These are phyloP conservation scores for Globisporangium rhizosaccharum DNA, from an alignment of 352 stramenopile species.

Conservation along the genomic window DNA sequence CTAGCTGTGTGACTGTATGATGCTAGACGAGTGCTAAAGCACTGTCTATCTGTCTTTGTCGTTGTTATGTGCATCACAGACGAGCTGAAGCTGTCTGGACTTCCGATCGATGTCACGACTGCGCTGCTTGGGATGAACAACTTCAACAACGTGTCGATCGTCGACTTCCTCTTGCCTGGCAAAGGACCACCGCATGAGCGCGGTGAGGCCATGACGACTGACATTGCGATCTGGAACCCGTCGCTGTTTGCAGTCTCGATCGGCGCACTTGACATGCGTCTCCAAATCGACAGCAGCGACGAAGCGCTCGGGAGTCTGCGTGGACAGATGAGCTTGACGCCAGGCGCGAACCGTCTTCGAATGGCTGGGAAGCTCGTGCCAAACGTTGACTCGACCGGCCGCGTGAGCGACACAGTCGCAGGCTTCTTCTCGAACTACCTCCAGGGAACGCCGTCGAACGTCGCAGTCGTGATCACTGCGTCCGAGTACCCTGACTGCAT, in stretches of 20 bases:
- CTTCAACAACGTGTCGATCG: slow-evolving; percentile 51
- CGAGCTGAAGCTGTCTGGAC: slow-evolving; percentile 33
- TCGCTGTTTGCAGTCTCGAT: slow-evolving; percentile 67
- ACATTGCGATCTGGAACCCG: slow-evolving; percentile 66
- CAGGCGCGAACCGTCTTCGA: slow-evolving; percentile 41
- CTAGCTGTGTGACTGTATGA: background rate
- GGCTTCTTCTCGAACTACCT: slow-evolving; percentile 73
- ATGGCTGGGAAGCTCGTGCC: slow-evolving; percentile 49
- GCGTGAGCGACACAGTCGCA: slow-evolving; percentile 43
- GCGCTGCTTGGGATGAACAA: slow-evolving; percentile 56
- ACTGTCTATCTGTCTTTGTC: background rate
- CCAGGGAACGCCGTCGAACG: slow-evolving; percentile 39
- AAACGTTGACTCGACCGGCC: slow-evolving; percentile 26
- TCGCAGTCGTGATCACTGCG: slow-evolving; percentile 43
- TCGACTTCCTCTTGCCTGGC: slow-evolving; percentile 55
- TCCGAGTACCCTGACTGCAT: slow-evolving; percentile 47
- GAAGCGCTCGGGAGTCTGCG: slow-evolving; percentile 45
- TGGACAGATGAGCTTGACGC: slow-evolving; percentile 49
- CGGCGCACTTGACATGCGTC: slow-evolving; percentile 47
- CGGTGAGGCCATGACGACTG: slow-evolving; percentile 48
- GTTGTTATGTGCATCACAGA: no score
- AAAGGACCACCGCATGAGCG: slow-evolving; percentile 21
- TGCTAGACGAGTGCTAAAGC: slow-evolving; percentile 6
- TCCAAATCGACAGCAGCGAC: slow-evolving; percentile 26
- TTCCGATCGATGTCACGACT: slow-evolving; percentile 43